Base-by-base conservation (phyloP, 768 basidiomycete genomes). In the Leccinum broughii region DNA sequence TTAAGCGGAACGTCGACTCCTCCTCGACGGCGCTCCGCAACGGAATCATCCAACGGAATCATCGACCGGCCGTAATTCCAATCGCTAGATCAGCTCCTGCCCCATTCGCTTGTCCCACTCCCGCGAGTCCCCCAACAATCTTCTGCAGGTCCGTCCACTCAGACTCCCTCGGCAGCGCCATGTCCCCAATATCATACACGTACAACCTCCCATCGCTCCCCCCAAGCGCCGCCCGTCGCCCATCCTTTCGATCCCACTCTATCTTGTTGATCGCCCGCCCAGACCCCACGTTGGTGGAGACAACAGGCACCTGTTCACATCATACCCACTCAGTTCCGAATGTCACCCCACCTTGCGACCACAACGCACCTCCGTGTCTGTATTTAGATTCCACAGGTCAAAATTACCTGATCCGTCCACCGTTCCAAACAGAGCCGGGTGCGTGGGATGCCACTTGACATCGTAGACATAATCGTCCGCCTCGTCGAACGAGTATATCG, bases 401-500 rank as follows among this genome's bases (percentile, higher is more conserved):
- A 99, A 98, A 73, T 89, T 91, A 26, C 95, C 97, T 2, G 92
- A 90, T 3, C 97, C 97, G 71, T 98, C 95, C 2, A 93, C 97
- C 4, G 87, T 87, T 22, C 92, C 95, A 72, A 98, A 99, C 51
- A 95, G 62, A 1, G 96, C 94, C 14, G 97, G 24, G 75, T 99
- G 95, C 14, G 85, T 81, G 6, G 96, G 95, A 72, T 99, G 97
- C 97, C 97, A 99, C 72, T 90, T 92, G 51, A 93, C 95, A 77
- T 98, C 97, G 76, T 97, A 98, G 10, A 99, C 96, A 72, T 98
- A 98, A 73, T 99, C 97, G 70, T 95, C 94, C 13, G 95, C 92
- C 74, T 98, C 96, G 65, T 99, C 96, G 68, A 99, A 98, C 44
- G 93, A 94, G 71, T 95, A 90, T 24, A 98, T 66, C 3, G 96